Base-by-base conservation (phyloP, 2,329 filamentous ascomycete species). In the Penicillium sp. region DNA sequence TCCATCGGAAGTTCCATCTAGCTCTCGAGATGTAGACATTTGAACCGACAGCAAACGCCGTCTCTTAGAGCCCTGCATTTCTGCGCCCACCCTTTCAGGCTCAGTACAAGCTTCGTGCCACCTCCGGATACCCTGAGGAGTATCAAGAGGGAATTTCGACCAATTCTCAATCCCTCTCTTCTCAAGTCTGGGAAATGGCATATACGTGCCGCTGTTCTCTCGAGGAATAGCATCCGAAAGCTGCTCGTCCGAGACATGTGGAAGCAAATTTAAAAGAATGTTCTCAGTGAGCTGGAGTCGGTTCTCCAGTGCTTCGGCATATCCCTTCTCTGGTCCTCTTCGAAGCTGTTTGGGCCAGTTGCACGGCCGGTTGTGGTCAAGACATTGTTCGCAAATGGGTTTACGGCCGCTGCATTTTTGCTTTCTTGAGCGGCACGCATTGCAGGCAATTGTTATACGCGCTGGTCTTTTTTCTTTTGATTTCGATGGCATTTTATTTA, bases 261-360 rank as follows among this genome's bases (percentile, higher is more conserved):
- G 60, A 4, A 73, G 60, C 7, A 74, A 48, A 19, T 60, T 64
- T 8, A 75, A 50, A 12, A 75, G 59, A 13, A 69, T 61, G 1
- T 54, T 62, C 52, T 75, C 72, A 0, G 72, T 73, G 41, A 72
- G 66, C 39, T 67, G 64, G 1, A 75, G 64, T 33, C 72, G 64
- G 22, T 70, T 62, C 41, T 74, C 72, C 17, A 75, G 55, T 15
- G 69, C 67, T 57, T 74, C 72, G 17, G 70, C 65, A 45, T 75
- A 73, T 7, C 72, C 72, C 53, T 74, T 75, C n/a, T 71, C 67
- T 6, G 72, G 72, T 2, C 72, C 72, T 44, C 72, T 61, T 54
- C 68, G 69, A 6, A 69, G 59, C 38, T 69, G 63, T 43, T 66
- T 63, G 5, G 69, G 69, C 69, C 69, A 71, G 26, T 63, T 54